Conservation (phyloP, 495 filamentous ascomycete genomes). For the Talaromyces thailandensis region DNA sequence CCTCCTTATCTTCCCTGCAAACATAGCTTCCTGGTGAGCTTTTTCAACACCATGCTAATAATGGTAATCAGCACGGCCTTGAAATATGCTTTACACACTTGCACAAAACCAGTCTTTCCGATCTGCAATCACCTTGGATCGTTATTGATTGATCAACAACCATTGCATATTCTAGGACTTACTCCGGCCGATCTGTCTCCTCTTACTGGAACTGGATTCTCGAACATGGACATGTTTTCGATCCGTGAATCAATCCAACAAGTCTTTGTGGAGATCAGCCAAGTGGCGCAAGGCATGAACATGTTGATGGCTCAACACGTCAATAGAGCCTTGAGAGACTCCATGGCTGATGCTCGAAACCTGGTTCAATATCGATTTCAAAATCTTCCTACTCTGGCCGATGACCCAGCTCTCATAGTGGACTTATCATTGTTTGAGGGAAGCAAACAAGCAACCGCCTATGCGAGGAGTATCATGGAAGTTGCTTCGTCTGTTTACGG, state of each 20-base stretch:
- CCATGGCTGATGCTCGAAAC: conserved; percentile 6
- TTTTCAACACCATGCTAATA: background rate
- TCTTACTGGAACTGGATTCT: background rate
- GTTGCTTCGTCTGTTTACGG: background rate
- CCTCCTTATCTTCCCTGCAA: background rate
- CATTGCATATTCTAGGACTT: background rate
- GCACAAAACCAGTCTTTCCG: conserved; percentile 7
- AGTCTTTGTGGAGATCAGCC: background rate
- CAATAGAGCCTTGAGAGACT: background rate
- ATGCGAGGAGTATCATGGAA: background rate
- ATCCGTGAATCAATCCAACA: background rate
- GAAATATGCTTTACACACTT: conserved; percentile 4
- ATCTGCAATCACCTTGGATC: background rate
- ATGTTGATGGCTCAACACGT: background rate
- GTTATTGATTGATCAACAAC: background rate
- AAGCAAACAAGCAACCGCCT: background rate
- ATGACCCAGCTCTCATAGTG: background rate
- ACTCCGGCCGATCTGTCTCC: background rate
- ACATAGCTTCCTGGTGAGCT: background rate
- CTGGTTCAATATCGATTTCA: conserved; percentile 5
- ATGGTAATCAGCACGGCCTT: background rate
- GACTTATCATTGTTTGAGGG: background rate
- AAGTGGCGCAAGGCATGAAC: conserved; percentile 2
- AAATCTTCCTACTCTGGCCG: background rate
- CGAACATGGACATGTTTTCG: background rate